Base-by-base conservation (phyloP, 768 basidiomycete genomes). In the Lyophyllum decastes region DNA sequence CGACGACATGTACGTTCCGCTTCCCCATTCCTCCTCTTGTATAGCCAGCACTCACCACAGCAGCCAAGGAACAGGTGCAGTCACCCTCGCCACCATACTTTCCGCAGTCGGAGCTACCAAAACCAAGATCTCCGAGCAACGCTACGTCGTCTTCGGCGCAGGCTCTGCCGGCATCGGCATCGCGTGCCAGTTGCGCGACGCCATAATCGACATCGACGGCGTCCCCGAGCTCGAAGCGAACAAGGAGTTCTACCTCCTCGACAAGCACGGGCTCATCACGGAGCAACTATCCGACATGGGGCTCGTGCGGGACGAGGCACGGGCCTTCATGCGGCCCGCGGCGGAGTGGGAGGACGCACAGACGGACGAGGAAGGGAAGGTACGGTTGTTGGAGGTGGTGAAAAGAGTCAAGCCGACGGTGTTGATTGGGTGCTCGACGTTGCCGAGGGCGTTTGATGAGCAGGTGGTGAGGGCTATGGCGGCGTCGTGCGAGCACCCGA, bases 91-190 rank as follows among this genome's bases (percentile, higher is more conserved):
- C 0, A 83, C 84, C 11, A 70, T 89, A 43, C 85, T 89, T 77
- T 78, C 89, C 0, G 89, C 88, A 0, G 78, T 86, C 33, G 81
- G 84, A 14, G 83, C 90, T 14, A 89, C 88, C 12, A 85, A 82
- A 66, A 69, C 72, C 38, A 79, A 82, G 64, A 77, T 95, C 35
- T 74, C 82, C 5, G 88, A 91, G 54, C 93, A 95, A 68, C 82
- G 90, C 6, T 86, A 86, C 66, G 74, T 94, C 58, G 79, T 94
- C 54, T 90, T 88, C 67, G 93, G 93, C 9, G 86, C 90, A 0
- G 93, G 90, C 4, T 86, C 88, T 0, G 92, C 93, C 0, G 93
- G 94, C 0, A 76, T 92, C 51, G 94, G 94, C 10, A 92, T 94
- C 64, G 77, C 89, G 4, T 76, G 77, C 25, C 92, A 94, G 64